Percentiles rank a stretch among this genome's conserved stretches.
Conservation (phyloP, 1,284 basidiomycete species). For the Austroboletus niveus region DNA sequence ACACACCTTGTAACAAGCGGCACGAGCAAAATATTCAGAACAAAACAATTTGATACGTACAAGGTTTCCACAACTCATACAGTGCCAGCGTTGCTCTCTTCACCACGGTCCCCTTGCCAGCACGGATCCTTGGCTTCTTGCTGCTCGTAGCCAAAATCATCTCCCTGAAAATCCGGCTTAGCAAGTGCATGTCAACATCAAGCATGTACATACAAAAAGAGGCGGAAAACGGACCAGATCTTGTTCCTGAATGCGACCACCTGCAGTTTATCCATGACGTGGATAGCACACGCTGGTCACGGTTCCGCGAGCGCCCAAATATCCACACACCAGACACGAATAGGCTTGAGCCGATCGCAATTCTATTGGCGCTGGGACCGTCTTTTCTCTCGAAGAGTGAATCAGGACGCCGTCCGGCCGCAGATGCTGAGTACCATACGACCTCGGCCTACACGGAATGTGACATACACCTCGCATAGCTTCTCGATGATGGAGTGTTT, state of each 20-base stretch:
- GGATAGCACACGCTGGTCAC: constrained; percentile 15
- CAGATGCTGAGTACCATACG: too few relatives aligned
- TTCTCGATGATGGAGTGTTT: constrained; percentile 27
- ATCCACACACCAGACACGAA: constrained; percentile 18
- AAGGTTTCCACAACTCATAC: constrained; percentile 29
- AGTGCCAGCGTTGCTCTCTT: constrained; percentile 25
- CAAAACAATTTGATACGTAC: constrained; percentile 2
- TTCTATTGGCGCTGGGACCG: constrained; percentile 23
- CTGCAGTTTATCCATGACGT: constrained; percentile 16
- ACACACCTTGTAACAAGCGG: constrained; percentile 2
- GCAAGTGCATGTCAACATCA: too few relatives aligned
- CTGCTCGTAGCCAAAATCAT: constrained; percentile 27
- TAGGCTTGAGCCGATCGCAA: constrained; percentile 4
- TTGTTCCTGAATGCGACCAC: constrained; percentile 24
- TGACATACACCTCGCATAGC: constrained; percentile 37
- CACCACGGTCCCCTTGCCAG: constrained; percentile 30
- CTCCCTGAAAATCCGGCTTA: constrained; percentile 30
- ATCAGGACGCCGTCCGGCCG: constrained; percentile 21
- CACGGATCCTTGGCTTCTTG: constrained; percentile 26
- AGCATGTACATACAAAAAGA: too few relatives aligned
- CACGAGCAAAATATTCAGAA: too few relatives aligned
- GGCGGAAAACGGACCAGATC: constrained; percentile 22
- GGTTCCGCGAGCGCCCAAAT: constrained; percentile 33
- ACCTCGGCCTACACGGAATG: too few relatives aligned
- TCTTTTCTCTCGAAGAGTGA: constrained; percentile 24